Percentiles rank a stretch among this genome's conserved stretches.
These are phyloP conservation scores for Chlamydomonas schloesseri DNA, from an alignment of 139 green algal genomes.

Conservation along the genomic window DNA sequence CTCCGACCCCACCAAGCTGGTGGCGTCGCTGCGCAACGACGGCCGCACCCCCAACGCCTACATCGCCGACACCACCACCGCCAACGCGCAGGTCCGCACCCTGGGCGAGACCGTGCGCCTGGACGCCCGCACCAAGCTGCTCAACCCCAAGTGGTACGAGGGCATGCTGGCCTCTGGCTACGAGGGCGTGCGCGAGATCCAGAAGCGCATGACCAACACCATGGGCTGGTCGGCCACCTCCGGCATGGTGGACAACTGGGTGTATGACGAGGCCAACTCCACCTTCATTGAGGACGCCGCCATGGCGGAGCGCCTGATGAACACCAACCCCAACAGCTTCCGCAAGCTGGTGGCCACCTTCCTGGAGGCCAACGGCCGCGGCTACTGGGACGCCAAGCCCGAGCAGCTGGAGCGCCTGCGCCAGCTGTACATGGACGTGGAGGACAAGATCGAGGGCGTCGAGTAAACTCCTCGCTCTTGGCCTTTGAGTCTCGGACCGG, in stretches of 20 bases:
- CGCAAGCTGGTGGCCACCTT: conserved; percentile 94
- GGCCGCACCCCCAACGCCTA: conserved; percentile 90
- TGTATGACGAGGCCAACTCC: conserved; percentile 98
- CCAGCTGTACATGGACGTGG: conserved; percentile 92
- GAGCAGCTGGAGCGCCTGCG: conserved; percentile 95
- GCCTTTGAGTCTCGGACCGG: too few species aligned
- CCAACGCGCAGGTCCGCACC: conserved; percentile 97
- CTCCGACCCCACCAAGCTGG: conserved; percentile 98
- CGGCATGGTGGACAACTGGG: conserved; percentile 97
- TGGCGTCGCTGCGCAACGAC: conserved; percentile 90
- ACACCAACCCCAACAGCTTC: conserved; percentile 97
- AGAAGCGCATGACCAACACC: conserved; percentile 99
- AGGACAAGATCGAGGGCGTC: conserved; percentile 99
- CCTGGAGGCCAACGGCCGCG: conserved; percentile 98
- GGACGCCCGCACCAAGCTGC: conserved; percentile 98
- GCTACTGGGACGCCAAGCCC: conserved; percentile 93
- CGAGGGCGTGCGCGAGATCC: conserved; percentile 99
- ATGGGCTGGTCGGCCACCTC: conserved; percentile 98
- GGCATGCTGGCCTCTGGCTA: conserved; percentile 96
- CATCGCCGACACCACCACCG: conserved; percentile 99
- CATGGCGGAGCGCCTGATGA: conserved; percentile 96
- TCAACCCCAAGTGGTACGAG: conserved; percentile 99
- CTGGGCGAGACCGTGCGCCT: conserved; percentile 96
- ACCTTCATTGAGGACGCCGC: conserved; percentile 98
- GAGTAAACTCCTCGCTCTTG: conserved; percentile 70